Percentiles rank a stretch among this genome's conserved stretches.
Evolutionary conservation across 352 stramenopile species (phyloP).

Genomic region (Blastocystis sp.): DNA sequence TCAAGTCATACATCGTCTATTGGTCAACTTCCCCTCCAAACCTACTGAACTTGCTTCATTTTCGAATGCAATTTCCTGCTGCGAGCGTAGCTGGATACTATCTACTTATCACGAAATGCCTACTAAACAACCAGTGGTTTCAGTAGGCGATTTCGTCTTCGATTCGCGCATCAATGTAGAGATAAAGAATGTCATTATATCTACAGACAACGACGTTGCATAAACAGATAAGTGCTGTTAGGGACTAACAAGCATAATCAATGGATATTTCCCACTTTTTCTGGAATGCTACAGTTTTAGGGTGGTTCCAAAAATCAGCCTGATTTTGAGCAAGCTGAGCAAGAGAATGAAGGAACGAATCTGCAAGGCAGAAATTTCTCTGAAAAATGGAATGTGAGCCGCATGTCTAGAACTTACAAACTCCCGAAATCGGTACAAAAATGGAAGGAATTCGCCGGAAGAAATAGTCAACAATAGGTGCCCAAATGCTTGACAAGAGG

Average conservation of each 20-base stretch:
- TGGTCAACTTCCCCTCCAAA: background rate
- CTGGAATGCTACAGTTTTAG: conserved; percentile 2
- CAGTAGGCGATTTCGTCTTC: background rate
- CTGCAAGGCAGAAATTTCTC: background rate
- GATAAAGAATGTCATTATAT: conserved; percentile 6
- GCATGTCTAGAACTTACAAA: background rate
- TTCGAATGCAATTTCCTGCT: conserved; percentile 6
- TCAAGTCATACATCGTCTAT: background rate
- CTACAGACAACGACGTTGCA: conserved; percentile 1
- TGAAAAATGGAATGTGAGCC: conserved; percentile 26
- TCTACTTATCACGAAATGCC: background rate
- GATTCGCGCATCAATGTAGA: background rate
- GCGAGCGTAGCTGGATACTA: background rate
- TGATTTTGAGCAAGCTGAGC: background rate
- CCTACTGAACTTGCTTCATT: background rate
- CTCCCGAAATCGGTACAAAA: background rate
- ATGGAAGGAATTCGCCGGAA: conserved; percentile 11
- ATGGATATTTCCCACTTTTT: conserved; percentile 22
- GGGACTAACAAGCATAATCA: background rate
- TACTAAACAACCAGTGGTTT: background rate
- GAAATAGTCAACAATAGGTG: conserved; percentile 35
- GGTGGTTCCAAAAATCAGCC: background rate
- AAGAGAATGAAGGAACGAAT: background rate
- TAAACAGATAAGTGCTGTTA: conserved; percentile 18
- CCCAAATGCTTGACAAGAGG: background rate